A percentile compares a stretch with the other conserved stretches of the same genome.
Evolutionary conservation across 371 early-diverging fungal genomes (phyloP).

Genomic region (Mucor ambiguus): DNA sequence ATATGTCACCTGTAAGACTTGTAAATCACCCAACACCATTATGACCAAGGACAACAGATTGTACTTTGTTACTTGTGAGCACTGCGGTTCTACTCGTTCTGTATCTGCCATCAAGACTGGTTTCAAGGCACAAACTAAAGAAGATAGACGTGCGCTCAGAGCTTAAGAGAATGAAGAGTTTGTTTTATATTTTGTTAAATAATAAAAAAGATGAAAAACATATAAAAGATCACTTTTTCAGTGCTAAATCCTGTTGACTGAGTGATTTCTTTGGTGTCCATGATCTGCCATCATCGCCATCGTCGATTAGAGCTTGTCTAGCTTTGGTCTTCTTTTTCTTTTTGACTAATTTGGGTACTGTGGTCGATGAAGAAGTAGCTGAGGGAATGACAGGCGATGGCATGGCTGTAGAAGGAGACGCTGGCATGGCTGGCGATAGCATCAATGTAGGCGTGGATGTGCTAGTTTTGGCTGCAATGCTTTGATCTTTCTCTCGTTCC

Average conservation of each 20-base stretch:
- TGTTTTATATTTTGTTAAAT: conserved; percentile 9
- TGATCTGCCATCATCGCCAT: conserved; percentile 14
- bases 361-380: background rate
- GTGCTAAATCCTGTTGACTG: conserved; percentile 21
- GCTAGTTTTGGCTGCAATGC: conserved; percentile 34
- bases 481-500: conserved; percentile 41
- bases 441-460: conserved; percentile 7
- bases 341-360: conserved; percentile 16
- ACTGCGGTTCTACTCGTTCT: conserved; percentile 96
- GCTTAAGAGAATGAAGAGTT: conserved; percentile 31
- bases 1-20: conserved; percentile 99
- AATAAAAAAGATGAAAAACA: conserved; percentile 12
- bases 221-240: background rate
- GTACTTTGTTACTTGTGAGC: conserved; percentile 98
- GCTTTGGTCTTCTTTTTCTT: conserved; percentile 39
- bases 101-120: conserved; percentile 99
- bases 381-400: conserved; percentile 2
- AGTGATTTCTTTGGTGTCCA: conserved; percentile 28
- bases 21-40: conserved; percentile 96
- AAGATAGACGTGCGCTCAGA: conserved; percentile 63
- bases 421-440: conserved; percentile 2
- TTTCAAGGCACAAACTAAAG: conserved; percentile 89
- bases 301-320: conserved; percentile 27
- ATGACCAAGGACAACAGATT: conserved; percentile 98
- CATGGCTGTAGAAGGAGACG: background rate